These are phyloP conservation scores for Solanum medicagineum DNA, from an alignment of 257 asterid species.

Conservation along the genomic window DNA sequence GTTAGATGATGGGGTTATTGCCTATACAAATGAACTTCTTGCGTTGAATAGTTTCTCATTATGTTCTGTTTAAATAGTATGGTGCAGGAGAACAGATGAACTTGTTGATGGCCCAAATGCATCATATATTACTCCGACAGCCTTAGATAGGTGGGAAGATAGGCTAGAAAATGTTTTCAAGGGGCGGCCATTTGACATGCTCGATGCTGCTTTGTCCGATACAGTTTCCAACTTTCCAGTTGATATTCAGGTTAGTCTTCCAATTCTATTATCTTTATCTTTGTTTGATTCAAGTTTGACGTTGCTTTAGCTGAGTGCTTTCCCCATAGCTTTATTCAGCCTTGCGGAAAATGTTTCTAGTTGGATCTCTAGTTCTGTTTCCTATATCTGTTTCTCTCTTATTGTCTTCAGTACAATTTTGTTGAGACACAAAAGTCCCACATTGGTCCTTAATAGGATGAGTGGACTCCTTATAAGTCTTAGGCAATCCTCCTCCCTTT, in stretches of 20 bases:
- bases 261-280: neutral
- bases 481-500: no score
- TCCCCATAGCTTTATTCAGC: neutral
- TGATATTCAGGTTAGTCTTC: slow-evolving; percentile 68
- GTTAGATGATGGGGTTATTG: neutral
- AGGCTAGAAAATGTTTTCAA: slow-evolving; percentile 70
- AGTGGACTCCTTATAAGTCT: no score
- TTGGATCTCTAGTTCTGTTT: neutral
- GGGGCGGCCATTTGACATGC: slow-evolving; percentile 96
- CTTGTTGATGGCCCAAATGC: slow-evolving; percentile 99
- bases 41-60: neutral
- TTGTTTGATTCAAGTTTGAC: neutral
- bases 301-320: neutral
- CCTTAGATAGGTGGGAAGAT: slow-evolving; percentile 89
- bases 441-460: no score
- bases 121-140: slow-evolving; percentile 80
- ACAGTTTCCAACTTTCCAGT: slow-evolving; percentile 70
- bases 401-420: neutral
- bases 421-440: no score
- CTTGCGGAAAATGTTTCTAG: neutral
- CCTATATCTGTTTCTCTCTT: neutral
- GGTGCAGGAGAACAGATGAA: slow-evolving; percentile 99
- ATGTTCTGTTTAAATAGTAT: slow-evolving; percentile 33
- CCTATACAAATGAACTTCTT: neutral
- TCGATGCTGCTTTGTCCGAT: slow-evolving; percentile 89